These are phyloP conservation scores for Anastatica hierochuntica DNA, from an alignment of 345 rosid species.

Conservation along the genomic window DNA sequence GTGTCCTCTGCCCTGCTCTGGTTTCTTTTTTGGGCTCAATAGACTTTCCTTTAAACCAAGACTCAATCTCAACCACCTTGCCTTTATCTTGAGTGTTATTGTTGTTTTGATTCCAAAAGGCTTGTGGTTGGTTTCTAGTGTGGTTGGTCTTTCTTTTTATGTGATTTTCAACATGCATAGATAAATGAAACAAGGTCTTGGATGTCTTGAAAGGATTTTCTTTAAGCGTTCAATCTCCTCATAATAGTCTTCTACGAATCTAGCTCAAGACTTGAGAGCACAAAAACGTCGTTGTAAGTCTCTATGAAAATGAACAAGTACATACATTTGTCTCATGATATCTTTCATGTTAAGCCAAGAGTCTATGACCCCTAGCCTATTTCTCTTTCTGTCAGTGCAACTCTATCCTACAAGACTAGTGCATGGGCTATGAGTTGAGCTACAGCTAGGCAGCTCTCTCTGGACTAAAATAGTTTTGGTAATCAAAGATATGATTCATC, in stretches of 20 bases:
- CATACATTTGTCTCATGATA: too few relatives aligned
- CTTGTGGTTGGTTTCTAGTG: background rate
- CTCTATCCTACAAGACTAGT: background rate
- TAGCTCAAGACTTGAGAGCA: too few relatives aligned
- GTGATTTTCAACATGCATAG: background rate
- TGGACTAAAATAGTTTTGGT: background rate
- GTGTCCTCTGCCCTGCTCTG: too few relatives aligned
- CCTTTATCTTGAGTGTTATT: background rate
- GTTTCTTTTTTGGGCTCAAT: background rate
- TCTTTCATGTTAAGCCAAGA: background rate
- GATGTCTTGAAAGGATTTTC: background rate
- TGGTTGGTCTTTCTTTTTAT: background rate
- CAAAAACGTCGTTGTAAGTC: too few relatives aligned
- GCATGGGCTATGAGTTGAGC: too few relatives aligned
- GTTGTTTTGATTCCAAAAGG: background rate
- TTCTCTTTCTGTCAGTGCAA: background rate
- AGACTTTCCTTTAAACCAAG: background rate
- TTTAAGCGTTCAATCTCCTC: too few relatives aligned
- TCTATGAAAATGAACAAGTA: background rate
- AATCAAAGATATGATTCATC: background rate
- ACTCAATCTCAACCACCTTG: background rate
- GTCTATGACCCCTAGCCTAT: background rate
- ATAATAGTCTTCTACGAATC: too few relatives aligned
- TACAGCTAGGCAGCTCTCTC: background rate
- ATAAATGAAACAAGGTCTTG: background rate